Percentiles rank a stretch among this genome's conserved stretches.
Conservation (phyloP, 1,284 basidiomycete genomes). For the Microbotryomycetes sp. region DNA sequence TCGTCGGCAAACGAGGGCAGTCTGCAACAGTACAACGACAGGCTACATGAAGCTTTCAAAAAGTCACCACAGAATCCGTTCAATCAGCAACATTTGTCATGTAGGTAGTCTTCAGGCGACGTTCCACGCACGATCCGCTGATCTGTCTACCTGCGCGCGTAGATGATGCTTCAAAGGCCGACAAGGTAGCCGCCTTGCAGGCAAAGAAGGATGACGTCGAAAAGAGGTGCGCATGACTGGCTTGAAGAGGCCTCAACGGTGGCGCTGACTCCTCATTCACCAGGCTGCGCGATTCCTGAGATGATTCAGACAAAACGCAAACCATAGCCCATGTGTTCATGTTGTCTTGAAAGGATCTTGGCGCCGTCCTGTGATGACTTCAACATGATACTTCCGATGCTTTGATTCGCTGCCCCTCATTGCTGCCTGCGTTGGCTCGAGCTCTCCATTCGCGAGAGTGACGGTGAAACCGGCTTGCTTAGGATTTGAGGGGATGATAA, state of each 20-base stretch:
- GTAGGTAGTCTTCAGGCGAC: background rate
- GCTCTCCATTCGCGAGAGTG: too few species aligned
- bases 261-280: too few species aligned
- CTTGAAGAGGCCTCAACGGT: too few species aligned
- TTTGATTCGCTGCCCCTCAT: background rate
- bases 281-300: background rate
- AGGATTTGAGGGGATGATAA: slow-evolving; percentile 4
- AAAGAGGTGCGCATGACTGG: slow-evolving; percentile 23
- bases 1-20: slow-evolving; percentile 52
- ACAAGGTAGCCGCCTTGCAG: slow-evolving; percentile 64
- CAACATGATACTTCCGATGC: slow-evolving; percentile 6
- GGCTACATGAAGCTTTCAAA: slow-evolving; percentile 56
- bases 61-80: slow-evolving; percentile 36
- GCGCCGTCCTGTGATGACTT: slow-evolving; percentile 5
- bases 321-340: background rate
- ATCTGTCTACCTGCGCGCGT: slow-evolving; percentile 43
- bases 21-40: slow-evolving; percentile 83
- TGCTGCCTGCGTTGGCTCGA: background rate
- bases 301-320: background rate
- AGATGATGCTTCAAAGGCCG: slow-evolving; percentile 76
- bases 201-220: slow-evolving; percentile 41
- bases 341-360: background rate
- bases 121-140: too few species aligned
- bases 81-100: slow-evolving; percentile 37
- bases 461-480: background rate